phyloP scores from a whole-genome alignment of 305 asterid genomes.

The Solanum hybrid region DNA sequence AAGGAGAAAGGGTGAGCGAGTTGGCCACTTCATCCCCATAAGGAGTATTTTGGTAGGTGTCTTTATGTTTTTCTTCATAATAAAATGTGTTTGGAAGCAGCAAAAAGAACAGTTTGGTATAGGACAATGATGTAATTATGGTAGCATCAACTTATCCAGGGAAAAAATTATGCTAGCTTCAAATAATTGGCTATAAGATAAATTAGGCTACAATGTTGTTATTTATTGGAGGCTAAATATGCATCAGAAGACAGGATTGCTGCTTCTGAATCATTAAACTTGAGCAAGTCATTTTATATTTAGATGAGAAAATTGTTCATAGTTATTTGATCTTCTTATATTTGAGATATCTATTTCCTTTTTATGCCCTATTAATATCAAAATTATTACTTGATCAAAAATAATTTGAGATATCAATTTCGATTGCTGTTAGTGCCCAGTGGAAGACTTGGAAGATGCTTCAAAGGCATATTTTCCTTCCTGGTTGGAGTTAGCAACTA shows the following conservation, averaged over 20 bases:
- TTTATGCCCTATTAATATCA: not conserved
- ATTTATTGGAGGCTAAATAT: not conserved
- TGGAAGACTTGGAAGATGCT: conserved; percentile 73
- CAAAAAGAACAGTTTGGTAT: not conserved
- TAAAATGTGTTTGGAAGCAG: not conserved
- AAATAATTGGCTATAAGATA: not conserved
- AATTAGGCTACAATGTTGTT: not conserved
- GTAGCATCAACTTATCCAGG: not conserved
- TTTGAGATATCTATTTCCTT: conserved; percentile 7
- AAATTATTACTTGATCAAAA: not conserved
- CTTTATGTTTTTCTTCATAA: not conserved
- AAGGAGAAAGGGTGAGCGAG: not conserved
- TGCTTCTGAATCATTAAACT: not conserved
- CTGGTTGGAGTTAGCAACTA: conserved; percentile 91
- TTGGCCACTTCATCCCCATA: not conserved
- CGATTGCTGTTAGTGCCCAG: conserved; percentile 52
- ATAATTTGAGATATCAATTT: conserved; percentile 6
- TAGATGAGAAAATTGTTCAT: not conserved
- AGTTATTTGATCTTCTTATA: not conserved
- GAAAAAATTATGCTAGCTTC: not conserved
- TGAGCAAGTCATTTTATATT: not conserved
- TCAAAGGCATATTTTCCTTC: conserved; percentile 66
- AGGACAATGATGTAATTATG: not conserved
- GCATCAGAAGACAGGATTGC: not conserved
- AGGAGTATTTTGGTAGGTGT: not conserved